Evolutionary conservation across 2,329 filamentous ascomycete species (phyloP).

Genomic region (Ustilaginoidea virens): DNA sequence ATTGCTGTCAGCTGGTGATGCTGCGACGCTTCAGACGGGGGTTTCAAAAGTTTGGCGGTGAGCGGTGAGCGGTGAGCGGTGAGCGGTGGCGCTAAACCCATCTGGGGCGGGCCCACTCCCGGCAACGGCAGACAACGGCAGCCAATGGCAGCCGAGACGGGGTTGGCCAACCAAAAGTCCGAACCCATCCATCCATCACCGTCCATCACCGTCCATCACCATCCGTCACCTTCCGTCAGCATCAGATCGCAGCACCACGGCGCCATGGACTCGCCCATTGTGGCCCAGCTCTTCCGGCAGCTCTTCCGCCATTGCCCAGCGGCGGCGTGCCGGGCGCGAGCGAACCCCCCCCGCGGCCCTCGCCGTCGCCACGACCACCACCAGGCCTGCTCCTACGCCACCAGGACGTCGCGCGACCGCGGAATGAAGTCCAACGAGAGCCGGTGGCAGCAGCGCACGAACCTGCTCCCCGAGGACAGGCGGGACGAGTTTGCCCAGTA

Average conservation of each 20-base stretch:
- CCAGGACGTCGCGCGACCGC: conserved; percentile 18
- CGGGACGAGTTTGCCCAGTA: conserved; percentile 67
- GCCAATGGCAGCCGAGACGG: too few species aligned
- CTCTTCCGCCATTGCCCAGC: conserved; percentile 58
- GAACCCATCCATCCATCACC: too few species aligned
- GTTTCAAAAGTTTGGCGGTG: too few species aligned
- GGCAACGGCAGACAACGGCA: too few species aligned
- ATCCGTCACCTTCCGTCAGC: too few species aligned
- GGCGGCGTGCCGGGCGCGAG: conserved; percentile 16
- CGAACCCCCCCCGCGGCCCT: background rate
- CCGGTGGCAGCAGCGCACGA: conserved; percentile 74
- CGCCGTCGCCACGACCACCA: conserved; percentile 7
- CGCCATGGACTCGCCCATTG: conserved; percentile 66
- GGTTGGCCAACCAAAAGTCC: too few species aligned
- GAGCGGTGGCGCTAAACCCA: too few species aligned
- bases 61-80: too few species aligned
- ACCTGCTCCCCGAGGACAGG: conserved; percentile 61
- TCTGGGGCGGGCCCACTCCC: too few species aligned
- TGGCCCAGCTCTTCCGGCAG: conserved; percentile 68
- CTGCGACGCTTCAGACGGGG: too few species aligned
- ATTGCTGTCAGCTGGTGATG: too few species aligned
- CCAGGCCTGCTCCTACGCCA: conserved; percentile 12
- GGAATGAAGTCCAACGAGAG: conserved; percentile 41
- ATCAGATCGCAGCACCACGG: background rate
- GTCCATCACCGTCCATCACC: too few species aligned